Evolutionary conservation across 306 rosid genomes (phyloP), one percentile per base, ranked within the genome.

Genomic region (Urtica urens): DNA sequence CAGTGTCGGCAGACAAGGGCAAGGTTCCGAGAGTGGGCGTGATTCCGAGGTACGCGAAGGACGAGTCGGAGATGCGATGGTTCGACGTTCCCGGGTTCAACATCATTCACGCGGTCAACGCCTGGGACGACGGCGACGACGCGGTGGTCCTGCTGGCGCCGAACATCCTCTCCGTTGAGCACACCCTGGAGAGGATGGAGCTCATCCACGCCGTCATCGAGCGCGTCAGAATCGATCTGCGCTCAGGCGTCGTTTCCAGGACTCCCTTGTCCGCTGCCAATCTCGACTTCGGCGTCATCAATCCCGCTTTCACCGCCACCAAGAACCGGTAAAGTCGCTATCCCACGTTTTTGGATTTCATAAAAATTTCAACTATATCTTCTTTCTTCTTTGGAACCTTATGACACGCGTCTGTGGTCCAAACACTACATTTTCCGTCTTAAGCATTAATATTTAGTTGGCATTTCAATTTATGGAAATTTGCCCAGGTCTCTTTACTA

Each of bases 11-110:
- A 3, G 76, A 81, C 55, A 69, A 93, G 0, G 26, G 77, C 1
- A 81, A 84, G 23, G 61, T 84, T 1, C 28, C 84, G 0, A 67
- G 82, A 50, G 5, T 90, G 0, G 97, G 95, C 27, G 45, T 84
- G 2, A 62, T 90, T 1, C 93, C 92, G 3, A 72, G 86, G 1
- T 84, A 81, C 12, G 84, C 86, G 0, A 64, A 44, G 1, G 79
- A 79, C 1, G 97, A 90, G 41, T 65, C 78, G 0, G 49, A 39
- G 57, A 81, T 81, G 37, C 75, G 71, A 54, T 90, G 97, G 97
- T 84, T 90, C 15, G 74, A 84, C 1, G 87, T 81, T 28, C 92
- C 97, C 0, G 97, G 97, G 6, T 77, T 90, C 45, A 90, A 90
- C 65, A 52, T 66, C 1, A 13, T 90, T 17, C 97, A 90, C 55